A percentile compares a stretch with the other conserved stretches of the same genome.
These are phyloP conservation scores for Trichocomaceae sp. DNA, from an alignment of 2,329 filamentous ascomycete genomes.

Conservation along the genomic window DNA sequence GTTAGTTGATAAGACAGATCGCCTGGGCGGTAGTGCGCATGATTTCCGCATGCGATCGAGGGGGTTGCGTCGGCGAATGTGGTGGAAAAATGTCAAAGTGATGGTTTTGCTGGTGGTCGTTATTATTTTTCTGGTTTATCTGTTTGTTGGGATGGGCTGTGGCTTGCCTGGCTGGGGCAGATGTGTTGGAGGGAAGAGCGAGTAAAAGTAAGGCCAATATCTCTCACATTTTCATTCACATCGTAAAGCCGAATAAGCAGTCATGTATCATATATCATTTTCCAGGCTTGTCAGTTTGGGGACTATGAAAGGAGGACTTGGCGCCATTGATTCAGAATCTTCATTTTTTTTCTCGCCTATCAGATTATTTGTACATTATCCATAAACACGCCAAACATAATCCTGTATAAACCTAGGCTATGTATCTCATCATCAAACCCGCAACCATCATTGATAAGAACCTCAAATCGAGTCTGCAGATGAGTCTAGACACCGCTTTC, in stretches of 20 bases:
- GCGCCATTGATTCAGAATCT: neutral
- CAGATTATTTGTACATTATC: neutral
- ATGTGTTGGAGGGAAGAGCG: conserved; percentile 30
- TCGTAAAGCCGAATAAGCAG: neutral
- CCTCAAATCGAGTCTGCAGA: conserved; percentile 38
- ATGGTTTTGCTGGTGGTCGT: conserved; percentile 76
- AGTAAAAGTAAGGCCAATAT: neutral
- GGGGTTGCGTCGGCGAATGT: conserved; percentile 87
- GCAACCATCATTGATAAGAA: conserved; percentile 25
- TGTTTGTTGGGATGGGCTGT: conserved; percentile 67
- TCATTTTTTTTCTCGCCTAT: neutral
- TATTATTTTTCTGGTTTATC: conserved; percentile 60
- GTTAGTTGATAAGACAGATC: conserved; percentile 92
- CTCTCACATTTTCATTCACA: neutral
- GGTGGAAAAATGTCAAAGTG: conserved; percentile 98
- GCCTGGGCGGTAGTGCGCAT: conserved; percentile 75
- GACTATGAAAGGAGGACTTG: neutral
- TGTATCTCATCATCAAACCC: conserved; percentile 36
- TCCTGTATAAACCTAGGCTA: neutral
- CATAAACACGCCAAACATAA: too few species aligned
- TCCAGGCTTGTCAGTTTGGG: neutral
- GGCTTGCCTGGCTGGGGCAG: conserved; percentile 54
- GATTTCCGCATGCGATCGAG: conserved; percentile 86
- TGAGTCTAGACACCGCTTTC: conserved; percentile 21
- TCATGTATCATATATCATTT: neutral